These are phyloP conservation scores for Neofusicoccum ribis DNA, from an alignment of 2,329 filamentous ascomycete species.

Conservation along the genomic window DNA sequence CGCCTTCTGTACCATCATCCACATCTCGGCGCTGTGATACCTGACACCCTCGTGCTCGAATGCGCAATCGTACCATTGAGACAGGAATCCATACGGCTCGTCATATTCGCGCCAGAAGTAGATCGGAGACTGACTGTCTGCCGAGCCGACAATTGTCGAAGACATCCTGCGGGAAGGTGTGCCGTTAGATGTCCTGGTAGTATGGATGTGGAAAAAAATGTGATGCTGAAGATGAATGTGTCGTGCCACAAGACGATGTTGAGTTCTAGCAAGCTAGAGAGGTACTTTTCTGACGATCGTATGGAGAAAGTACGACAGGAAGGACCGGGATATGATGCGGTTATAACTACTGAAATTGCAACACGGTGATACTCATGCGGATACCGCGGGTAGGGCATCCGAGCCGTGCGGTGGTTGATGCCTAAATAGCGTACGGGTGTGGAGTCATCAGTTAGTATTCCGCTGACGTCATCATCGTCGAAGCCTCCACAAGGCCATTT, in stretches of 20 bases:
- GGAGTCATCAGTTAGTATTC: too few relatives aligned
- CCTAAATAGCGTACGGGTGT: too few relatives aligned
- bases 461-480: too few relatives aligned
- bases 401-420: too few relatives aligned
- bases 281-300: background rate
- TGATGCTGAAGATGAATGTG: background rate
- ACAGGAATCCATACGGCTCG: constrained; percentile 56
- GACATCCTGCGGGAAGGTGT: background rate
- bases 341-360: too few relatives aligned
- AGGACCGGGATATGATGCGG: too few relatives aligned
- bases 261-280: too few relatives aligned
- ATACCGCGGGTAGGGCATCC: too few relatives aligned
- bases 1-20: constrained; percentile 52
- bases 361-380: too few relatives aligned
- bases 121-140: constrained; percentile 20
- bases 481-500: too few relatives aligned
- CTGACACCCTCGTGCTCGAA: constrained; percentile 44
- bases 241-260: background rate
- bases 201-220: background rate
- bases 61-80: constrained; percentile 60
- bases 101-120: constrained; percentile 46
- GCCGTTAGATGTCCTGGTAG: background rate
- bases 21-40: constrained; percentile 47
- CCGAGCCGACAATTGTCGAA: background rate
- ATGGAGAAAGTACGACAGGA: background rate